These are phyloP conservation scores for Mycocalia duriaeana DNA, from an alignment of 1,284 basidiomycete species.

Conservation along the genomic window DNA sequence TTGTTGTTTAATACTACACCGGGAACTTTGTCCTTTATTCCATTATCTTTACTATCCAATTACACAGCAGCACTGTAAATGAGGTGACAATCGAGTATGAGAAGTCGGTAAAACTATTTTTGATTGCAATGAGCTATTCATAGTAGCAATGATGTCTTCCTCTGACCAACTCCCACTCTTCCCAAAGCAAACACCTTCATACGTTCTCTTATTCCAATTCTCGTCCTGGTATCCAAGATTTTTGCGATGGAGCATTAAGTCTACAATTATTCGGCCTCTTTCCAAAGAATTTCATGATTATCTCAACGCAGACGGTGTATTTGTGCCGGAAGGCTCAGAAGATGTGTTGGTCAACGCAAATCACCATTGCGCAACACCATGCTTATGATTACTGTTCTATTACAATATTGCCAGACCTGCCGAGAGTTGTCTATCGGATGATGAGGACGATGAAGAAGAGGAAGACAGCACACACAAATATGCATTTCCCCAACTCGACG, in stretches of 20 bases:
- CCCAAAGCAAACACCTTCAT: conserved; percentile 43
- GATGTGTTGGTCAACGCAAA: conserved; percentile 43
- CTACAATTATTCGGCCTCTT: conserved; percentile 73
- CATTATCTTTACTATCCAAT: too few species aligned
- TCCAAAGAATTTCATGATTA: conserved; percentile 66
- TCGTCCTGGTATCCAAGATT: conserved; percentile 86
- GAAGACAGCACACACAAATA: conserved; percentile 38
- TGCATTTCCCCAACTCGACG: conserved; percentile 77
- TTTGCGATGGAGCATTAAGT: conserved; percentile 66
- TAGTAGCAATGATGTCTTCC: conserved; percentile 7
- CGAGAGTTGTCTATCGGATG: conserved; percentile 56
- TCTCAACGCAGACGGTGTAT: conserved; percentile 75
- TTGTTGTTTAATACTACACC: too few species aligned
- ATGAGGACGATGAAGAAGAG: conserved; percentile 39
- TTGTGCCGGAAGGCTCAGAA: conserved; percentile 81
- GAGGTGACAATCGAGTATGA: too few species aligned
- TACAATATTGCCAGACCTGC: conserved; percentile 49
- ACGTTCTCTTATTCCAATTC: conserved; percentile 77
- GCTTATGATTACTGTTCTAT: too few species aligned
- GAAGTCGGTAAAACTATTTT: too few species aligned
- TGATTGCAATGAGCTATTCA: background rate
- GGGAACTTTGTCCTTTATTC: too few species aligned
- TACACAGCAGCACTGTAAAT: too few species aligned
- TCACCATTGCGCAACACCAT: too few species aligned
- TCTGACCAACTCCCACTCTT: conserved; percentile 32